phyloP scores from a whole-genome alignment of 768 basidiomycete genomes.

The Naematelia encephala region DNA sequence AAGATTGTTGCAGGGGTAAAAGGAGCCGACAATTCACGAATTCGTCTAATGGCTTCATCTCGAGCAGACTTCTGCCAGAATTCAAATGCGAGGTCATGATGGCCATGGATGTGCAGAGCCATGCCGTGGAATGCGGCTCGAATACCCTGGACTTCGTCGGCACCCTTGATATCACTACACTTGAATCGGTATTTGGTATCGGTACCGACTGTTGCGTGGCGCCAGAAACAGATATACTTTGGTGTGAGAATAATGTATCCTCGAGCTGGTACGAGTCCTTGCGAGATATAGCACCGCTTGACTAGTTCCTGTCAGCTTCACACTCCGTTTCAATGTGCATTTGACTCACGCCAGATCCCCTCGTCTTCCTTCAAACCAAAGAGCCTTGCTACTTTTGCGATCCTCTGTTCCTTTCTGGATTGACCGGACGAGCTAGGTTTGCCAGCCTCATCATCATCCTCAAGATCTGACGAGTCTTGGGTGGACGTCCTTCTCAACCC shows the following conservation, averaged over 20 bases:
- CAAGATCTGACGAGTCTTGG: slow-evolving; percentile 9
- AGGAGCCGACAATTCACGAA: not conserved
- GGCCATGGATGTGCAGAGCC: slow-evolving; percentile 56
- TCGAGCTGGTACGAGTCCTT: slow-evolving; percentile 36
- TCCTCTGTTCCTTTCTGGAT: slow-evolving; percentile 32
- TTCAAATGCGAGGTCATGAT: slow-evolving; percentile 56
- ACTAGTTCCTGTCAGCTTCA: slow-evolving; percentile 23
- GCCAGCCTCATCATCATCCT: slow-evolving; percentile 20
- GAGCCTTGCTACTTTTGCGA: slow-evolving; percentile 31
- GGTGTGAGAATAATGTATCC: slow-evolving; percentile 48
- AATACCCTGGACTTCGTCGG: slow-evolving; percentile 49
- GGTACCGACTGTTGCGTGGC: slow-evolving; percentile 28
- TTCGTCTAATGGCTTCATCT: slow-evolving; percentile 51
- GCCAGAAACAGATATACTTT: slow-evolving; percentile 47
- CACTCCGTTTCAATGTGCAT: not conserved
- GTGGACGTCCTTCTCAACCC: not conserved
- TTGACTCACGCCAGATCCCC: slow-evolving; percentile 41
- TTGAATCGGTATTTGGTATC: slow-evolving; percentile 55
- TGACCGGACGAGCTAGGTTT: slow-evolving; percentile 4
- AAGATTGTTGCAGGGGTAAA: not conserved
- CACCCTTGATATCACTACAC: slow-evolving; percentile 52
- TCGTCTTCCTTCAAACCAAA: slow-evolving; percentile 42
- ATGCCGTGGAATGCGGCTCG: slow-evolving; percentile 51
- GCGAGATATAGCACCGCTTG: slow-evolving; percentile 47
- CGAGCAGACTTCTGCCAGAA: slow-evolving; percentile 55